Conservation (phyloP, 2,329 filamentous ascomycete genomes). For the Fonsecaea pedrosoi region DNA sequence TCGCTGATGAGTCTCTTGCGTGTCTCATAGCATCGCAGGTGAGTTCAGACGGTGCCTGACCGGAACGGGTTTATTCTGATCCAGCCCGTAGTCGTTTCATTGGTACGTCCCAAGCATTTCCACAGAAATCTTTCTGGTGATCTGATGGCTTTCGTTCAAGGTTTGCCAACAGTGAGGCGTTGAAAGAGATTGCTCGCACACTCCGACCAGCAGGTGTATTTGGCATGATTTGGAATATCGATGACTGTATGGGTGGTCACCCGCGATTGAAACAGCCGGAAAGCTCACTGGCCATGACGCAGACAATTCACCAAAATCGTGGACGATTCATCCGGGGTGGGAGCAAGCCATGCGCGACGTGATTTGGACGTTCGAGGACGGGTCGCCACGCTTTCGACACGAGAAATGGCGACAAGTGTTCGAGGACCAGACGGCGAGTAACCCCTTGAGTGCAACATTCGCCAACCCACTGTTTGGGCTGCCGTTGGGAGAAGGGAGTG, state of each 20-base stretch:
- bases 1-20: constrained; percentile 66
- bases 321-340: constrained; percentile 65
- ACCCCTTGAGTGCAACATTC: constrained; percentile 54
- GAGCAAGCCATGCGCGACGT: constrained; percentile 68
- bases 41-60: constrained; percentile 41
- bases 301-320: constrained; percentile 69
- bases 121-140: not conserved
- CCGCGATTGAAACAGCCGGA: not conserved
- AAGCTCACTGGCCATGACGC: not conserved
- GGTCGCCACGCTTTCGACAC: constrained; percentile 70
- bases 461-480: constrained; percentile 65
- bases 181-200: constrained; percentile 71
- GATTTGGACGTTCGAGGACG: constrained; percentile 63
- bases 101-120: constrained; percentile 54
- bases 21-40: constrained; percentile 73
- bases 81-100: constrained; percentile 49
- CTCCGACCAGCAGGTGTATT: constrained; percentile 66
- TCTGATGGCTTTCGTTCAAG: constrained; percentile 46
- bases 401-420: constrained; percentile 70
- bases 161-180: constrained; percentile 70
- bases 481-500: constrained; percentile 64
- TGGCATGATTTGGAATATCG: constrained; percentile 75
- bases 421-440: constrained; percentile 62
- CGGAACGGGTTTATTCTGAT: constrained; percentile 8
- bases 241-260: constrained; percentile 65